Percentiles rank a stretch among this genome's conserved stretches.
Conservation (phyloP, 805 yeast genomes). For the Pichia heedii region DNA sequence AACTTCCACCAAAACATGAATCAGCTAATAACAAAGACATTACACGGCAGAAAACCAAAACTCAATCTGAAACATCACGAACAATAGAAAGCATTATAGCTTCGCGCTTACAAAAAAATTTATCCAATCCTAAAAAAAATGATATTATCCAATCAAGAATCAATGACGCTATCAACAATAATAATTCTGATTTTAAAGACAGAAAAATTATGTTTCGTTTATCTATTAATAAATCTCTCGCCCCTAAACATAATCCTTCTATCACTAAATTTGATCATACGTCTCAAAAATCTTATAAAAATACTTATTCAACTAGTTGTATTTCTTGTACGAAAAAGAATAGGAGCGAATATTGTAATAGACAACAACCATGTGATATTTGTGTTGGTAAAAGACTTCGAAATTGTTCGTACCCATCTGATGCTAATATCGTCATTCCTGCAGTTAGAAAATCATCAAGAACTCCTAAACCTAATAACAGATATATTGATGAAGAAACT, state of each 20-base stretch:
- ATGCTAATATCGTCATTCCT: slow-evolving; percentile 6
- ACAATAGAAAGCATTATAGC: too few species aligned
- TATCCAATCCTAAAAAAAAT: too few species aligned
- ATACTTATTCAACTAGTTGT: slow-evolving; percentile 7
- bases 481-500: background rate
- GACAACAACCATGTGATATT: slow-evolving; percentile 10
- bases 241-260: background rate
- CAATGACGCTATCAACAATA: too few species aligned
- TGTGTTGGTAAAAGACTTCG: slow-evolving; percentile 8
- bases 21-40: too few species aligned
- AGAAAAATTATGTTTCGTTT: too few species aligned
- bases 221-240: too few species aligned
- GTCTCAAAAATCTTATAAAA: slow-evolving; percentile 5
- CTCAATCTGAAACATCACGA: too few species aligned
- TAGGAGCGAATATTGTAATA: slow-evolving; percentile 7
- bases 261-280: background rate
- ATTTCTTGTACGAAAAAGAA: slow-evolving; percentile 7
- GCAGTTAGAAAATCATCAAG: background rate
- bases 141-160: too few species aligned
- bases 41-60: too few species aligned
- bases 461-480: background rate
- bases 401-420: slow-evolving; percentile 8
- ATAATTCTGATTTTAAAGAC: too few species aligned
- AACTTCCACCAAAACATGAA: too few species aligned
- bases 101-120: too few species aligned